Percentiles rank a stretch among this genome's conserved stretches.
Evolutionary conservation across 2,329 filamentous ascomycete species (phyloP).

Genomic region (Penicillium sp.): DNA sequence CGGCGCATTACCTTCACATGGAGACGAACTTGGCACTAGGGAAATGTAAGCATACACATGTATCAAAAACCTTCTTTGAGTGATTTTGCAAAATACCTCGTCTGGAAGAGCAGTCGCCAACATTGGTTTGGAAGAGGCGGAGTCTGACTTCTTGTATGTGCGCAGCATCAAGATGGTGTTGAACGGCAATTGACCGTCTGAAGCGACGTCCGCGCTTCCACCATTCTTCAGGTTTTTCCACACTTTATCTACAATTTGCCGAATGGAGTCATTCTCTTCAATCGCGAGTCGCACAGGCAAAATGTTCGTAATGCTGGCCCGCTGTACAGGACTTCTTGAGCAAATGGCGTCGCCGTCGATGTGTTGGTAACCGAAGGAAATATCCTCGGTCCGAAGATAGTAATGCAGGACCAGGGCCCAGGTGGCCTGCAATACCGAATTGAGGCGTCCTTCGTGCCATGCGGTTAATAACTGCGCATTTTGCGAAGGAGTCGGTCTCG

Average conservation of each 20-base stretch:
- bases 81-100: slow-evolving; percentile 25
- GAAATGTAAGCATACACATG: background rate
- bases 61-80: no score
- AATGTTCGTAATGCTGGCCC: slow-evolving; percentile 13
- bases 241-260: slow-evolving; percentile 29
- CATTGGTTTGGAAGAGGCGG: slow-evolving; percentile 24
- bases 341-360: slow-evolving; percentile 23
- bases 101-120: slow-evolving; percentile 33
- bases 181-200: slow-evolving; percentile 30
- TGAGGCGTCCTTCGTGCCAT: slow-evolving; percentile 28
- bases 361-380: slow-evolving; percentile 48
- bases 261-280: slow-evolving; percentile 30
- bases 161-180: slow-evolving; percentile 41
- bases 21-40: slow-evolving; percentile 37
- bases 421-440: slow-evolving; percentile 40
- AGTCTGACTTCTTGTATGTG: slow-evolving; percentile 23
- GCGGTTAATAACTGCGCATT: slow-evolving; percentile 33
- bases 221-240: slow-evolving; percentile 8
- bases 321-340: slow-evolving; percentile 20
- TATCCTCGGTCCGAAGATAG: slow-evolving; percentile 50
- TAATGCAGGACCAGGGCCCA: slow-evolving; percentile 50
- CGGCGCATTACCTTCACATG: slow-evolving; percentile 37
- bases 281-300: slow-evolving; percentile 30
- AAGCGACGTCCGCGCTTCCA: slow-evolving; percentile 11
- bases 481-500: slow-evolving; percentile 30